Evolutionary conservation across 2,329 filamentous ascomycete species (phyloP), one percentile per base, ranked within the genome.

Genomic region (Fusarium luffae): DNA sequence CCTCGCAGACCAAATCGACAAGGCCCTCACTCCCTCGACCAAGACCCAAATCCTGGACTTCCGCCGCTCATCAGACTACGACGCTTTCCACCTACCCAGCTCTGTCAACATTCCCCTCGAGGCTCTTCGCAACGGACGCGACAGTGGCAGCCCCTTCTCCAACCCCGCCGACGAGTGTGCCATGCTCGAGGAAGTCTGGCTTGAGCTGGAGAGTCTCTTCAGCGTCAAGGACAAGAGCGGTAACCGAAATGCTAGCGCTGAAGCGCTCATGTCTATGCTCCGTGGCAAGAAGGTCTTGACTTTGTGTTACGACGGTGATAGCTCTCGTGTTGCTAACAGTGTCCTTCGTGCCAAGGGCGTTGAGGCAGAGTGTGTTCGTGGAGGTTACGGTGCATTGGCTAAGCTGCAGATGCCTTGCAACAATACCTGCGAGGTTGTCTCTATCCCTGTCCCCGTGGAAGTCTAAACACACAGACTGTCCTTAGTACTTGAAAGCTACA

Each of bases 301-400:
- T 13, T 70, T 86, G 13, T 88, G 85, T 69, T 87, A 87, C 55
- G 78, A 85, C 52, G 86, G 86, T 4, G 85, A 88, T 54, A 85
- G 83, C 19, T 80, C 86, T 8, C 78, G 86, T 6, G 82, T 88
- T 13, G 85, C 85, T n/a, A 84, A 84, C 25, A 86, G 85, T 58
- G 81, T 88, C 5, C 75, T 88, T 56, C 80, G 85, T 30, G 84
- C 84, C 1, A 85, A 84, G 70, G 84, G 83, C 0, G 76, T 84
- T 25, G 79, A 82, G 43, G 83, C 84, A 5, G 80, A 83, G 46
- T 83, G 83, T 66, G 72, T 86, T 21, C 76, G 77, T 23, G 84
- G 83, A n/a, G 85, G 84, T 1, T 73, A 74, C 34, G 47, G 58
- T 11, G 75, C 77, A 2, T 62, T 79, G 5, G 62, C 69, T 7